Percentiles rank a stretch among this genome's conserved stretches.
Evolutionary conservation across 2,329 filamentous ascomycete species (phyloP).

Genomic region (Aspergillus aculeatinus): DNA sequence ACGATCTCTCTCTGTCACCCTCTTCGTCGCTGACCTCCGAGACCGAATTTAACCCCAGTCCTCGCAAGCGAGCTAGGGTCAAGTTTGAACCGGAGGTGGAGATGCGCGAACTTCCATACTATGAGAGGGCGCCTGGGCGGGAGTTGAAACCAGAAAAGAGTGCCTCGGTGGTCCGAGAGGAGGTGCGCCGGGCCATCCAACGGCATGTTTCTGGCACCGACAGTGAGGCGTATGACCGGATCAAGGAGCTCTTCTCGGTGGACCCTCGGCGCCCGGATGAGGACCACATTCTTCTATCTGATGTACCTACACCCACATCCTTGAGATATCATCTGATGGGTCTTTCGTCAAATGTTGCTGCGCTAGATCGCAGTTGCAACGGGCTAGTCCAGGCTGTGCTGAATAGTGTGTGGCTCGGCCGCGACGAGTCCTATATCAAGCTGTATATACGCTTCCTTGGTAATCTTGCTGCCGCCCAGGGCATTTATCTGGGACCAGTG

Average conservation of each 20-base stretch:
- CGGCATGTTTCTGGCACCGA: constrained; percentile 53
- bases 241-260: constrained; percentile 54
- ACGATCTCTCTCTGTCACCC: constrained; percentile 35
- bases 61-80: constrained; percentile 44
- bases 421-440: constrained; percentile 59
- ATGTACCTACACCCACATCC: constrained; percentile 52
- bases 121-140: constrained; percentile 32
- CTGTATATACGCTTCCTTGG: constrained; percentile 58
- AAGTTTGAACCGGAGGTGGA: constrained; percentile 44
- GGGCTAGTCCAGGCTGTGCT: constrained; percentile 59
- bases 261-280: constrained; percentile 45
- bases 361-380: constrained; percentile 56
- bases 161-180: constrained; percentile 58
- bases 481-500: constrained; percentile 71
- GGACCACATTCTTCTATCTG: constrained; percentile 34
- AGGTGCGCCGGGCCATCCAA: constrained; percentile 59
- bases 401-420: constrained; percentile 60
- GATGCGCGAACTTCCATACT: constrained; percentile 23
- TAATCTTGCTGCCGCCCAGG: constrained; percentile 76
- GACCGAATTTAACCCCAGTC: constrained; percentile 27
- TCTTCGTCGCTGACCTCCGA: constrained; percentile 32
- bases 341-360: constrained; percentile 56
- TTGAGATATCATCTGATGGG: constrained; percentile 60
- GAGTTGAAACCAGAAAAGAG: constrained; percentile 49
- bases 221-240: constrained; percentile 56